Base-by-base conservation (phyloP, 2,329 filamentous ascomycete genomes). In the Periconia digitata region DNA sequence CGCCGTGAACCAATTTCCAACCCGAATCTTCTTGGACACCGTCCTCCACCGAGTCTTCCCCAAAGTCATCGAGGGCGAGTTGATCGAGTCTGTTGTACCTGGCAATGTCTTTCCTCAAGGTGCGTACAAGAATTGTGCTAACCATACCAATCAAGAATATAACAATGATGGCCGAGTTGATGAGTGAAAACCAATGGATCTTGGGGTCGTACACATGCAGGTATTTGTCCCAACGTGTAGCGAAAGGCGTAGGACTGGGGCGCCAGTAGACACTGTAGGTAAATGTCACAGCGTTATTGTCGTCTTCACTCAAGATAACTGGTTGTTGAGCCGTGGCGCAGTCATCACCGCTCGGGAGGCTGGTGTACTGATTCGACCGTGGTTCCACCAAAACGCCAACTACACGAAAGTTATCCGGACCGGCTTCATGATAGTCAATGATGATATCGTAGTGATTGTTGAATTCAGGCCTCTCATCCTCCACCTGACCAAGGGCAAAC, bases 111-210 rank as follows among this genome's bases (percentile, higher is more conserved):
- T 95, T 96, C 72, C 86, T 88, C 50, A 99, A 77, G 1, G 92
- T 91, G 45, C 92, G 84, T 47, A 95, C 79, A 15, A 99, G 79
- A 40, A 97, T 90, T n/a, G 92, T 95, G 72, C 87, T 87, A 55
- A 99, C 94, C 62, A 94, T 96, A 39, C 91, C 83, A 29, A 92
- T 86, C 35, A 97, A 79, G 73, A 97, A 94, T 41, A 96, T 81
- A 43, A 99, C 92, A 53, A 99, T 95, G 38, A 97, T 85, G 42
- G 94, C 89, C 29, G 92, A 96, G 73, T 96, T 96, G 74, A 97
- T 89, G 42, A 99, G 84, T 50, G 92, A 96, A 77, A 97, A 96
- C 94, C 94, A 99, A 72, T 99, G 94, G 62, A 99, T 97, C 78
- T 94, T 95, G 44, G 94, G 92, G 71, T 97, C 92, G 67, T 92